Conservation (phyloP, 23 red algal species). For the Gracilariopsis chorda region DNA sequence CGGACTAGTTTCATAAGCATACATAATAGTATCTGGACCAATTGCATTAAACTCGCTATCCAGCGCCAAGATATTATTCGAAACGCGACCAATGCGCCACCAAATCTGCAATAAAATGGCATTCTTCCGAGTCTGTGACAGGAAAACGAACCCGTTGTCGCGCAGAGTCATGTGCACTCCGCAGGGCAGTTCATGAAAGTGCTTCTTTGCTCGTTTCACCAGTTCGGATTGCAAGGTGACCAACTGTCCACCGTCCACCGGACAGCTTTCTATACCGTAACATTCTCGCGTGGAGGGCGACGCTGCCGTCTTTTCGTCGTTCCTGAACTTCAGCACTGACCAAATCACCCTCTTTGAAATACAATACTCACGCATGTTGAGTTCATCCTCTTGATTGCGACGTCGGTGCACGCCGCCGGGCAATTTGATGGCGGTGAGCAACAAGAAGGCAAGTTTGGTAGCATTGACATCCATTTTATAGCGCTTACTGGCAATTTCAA, state of each 20-base stretch:
- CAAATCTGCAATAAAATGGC: constrained; percentile 15
- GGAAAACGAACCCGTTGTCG: constrained; percentile 95
- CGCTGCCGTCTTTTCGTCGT: constrained; percentile 75
- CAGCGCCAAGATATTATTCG: constrained; percentile 80
- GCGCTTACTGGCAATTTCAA: constrained; percentile 65
- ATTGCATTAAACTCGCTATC: constrained; percentile 78
- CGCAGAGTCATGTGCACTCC: constrained; percentile 81
- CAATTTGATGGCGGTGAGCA: constrained; percentile 86
- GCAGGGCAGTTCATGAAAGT: constrained; percentile 63
- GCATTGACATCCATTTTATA: constrained; percentile 89
- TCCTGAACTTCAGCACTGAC: constrained; percentile 97
- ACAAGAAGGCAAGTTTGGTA: constrained; percentile 67
- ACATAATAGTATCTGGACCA: constrained; percentile 78
- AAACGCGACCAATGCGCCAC: constrained; percentile 40
- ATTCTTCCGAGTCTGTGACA: constrained; percentile 20
- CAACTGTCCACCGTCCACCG: constrained; percentile 41
- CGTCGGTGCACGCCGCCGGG: constrained; percentile 90
- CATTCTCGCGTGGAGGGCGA: constrained; percentile 86
- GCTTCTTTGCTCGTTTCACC: constrained; percentile 84
- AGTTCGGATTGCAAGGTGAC: constrained; percentile 73
- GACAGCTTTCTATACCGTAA: constrained; percentile 73
- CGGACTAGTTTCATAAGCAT: constrained; percentile 27
- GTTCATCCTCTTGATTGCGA: constrained; percentile 88
- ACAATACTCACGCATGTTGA: constrained; percentile 90
- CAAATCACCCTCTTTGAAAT: constrained; percentile 82